These are phyloP conservation scores for Phialocephala subalpina DNA, from an alignment of 2,329 filamentous ascomycete genomes.

Conservation along the genomic window DNA sequence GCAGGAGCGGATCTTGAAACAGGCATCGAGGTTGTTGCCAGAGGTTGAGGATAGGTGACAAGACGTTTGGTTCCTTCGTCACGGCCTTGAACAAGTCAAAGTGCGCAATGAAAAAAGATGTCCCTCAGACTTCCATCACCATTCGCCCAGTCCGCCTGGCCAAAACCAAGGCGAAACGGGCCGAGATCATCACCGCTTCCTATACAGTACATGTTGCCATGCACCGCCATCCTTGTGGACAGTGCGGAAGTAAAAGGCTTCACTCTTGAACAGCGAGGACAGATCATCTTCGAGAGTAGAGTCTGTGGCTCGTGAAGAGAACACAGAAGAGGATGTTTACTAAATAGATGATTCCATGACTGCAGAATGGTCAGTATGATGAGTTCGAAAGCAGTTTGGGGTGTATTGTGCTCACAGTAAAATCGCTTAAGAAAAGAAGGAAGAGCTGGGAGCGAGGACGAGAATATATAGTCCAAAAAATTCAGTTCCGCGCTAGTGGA, in stretches of 20 bases:
- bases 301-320: slow-evolving; percentile 12
- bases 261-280: slow-evolving; percentile 69
- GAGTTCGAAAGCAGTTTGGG: background rate
- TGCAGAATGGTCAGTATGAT: background rate
- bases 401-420: background rate
- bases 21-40: too few relatives aligned
- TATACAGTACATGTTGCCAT: slow-evolving; percentile 65
- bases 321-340: slow-evolving; percentile 84
- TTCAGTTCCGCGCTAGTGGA: background rate
- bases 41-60: too few relatives aligned
- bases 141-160: slow-evolving; percentile 81
- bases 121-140: slow-evolving; percentile 92
- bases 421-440: background rate
- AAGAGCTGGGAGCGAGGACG: background rate
- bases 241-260: slow-evolving; percentile 70
- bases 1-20: too few relatives aligned
- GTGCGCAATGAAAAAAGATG: slow-evolving; percentile 62
- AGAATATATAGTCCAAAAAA: background rate
- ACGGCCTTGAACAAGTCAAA: slow-evolving; percentile 54
- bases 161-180: slow-evolving; percentile 58
- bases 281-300: slow-evolving; percentile 11
- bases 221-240: slow-evolving; percentile 68
- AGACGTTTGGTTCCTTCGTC: slow-evolving; percentile 48
- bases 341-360: slow-evolving; percentile 94
- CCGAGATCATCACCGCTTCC: slow-evolving; percentile 96